phyloP scores from a whole-genome alignment of 495 filamentous ascomycete genomes.

The Pseudevernia furfuracea region DNA sequence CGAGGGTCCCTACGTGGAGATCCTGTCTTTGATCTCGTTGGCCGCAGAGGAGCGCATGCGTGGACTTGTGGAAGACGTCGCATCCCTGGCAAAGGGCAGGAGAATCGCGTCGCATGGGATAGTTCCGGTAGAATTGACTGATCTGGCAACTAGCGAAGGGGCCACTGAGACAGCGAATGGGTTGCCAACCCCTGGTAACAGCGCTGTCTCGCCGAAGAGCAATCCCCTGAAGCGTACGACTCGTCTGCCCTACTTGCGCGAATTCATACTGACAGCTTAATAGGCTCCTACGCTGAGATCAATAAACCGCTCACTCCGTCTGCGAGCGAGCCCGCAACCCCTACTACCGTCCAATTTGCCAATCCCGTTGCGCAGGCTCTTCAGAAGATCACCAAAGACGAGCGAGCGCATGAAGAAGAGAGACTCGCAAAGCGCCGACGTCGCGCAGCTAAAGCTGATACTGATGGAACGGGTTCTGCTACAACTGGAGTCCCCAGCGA shows the following conservation, averaged over 20 bases:
- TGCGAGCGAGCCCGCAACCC: constrained; percentile 23
- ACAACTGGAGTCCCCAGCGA: constrained; percentile 39
- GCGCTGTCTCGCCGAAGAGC: constrained; percentile 41
- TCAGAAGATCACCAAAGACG: constrained; percentile 33
- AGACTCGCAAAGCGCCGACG: constrained; percentile 46
- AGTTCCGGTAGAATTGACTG: constrained; percentile 60
- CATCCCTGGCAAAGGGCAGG: constrained; percentile 54
- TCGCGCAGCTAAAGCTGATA: constrained; percentile 35
- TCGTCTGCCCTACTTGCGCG: neutral
- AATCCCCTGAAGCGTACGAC: constrained; percentile 56
- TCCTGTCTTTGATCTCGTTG: constrained; percentile 67
- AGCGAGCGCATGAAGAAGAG: constrained; percentile 42
- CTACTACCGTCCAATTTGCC: constrained; percentile 20
- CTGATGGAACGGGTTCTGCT: constrained; percentile 32
- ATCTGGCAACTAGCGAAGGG: constrained; percentile 46
- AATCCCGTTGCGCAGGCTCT: constrained; percentile 27
- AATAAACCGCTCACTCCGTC: constrained; percentile 21
- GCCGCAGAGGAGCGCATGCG: constrained; percentile 64
- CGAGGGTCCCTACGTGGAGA: constrained; percentile 58
- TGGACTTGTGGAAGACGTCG: constrained; percentile 62
- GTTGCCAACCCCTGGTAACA: constrained; percentile 31
- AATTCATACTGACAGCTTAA: constrained; percentile 20
- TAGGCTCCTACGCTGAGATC: constrained; percentile 34
- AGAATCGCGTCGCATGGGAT: constrained; percentile 64
- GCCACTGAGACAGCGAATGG: constrained; percentile 29